Evolutionary conservation across 2,329 filamentous ascomycete genomes (phyloP).

Genomic region (Fusarium papillatum): DNA sequence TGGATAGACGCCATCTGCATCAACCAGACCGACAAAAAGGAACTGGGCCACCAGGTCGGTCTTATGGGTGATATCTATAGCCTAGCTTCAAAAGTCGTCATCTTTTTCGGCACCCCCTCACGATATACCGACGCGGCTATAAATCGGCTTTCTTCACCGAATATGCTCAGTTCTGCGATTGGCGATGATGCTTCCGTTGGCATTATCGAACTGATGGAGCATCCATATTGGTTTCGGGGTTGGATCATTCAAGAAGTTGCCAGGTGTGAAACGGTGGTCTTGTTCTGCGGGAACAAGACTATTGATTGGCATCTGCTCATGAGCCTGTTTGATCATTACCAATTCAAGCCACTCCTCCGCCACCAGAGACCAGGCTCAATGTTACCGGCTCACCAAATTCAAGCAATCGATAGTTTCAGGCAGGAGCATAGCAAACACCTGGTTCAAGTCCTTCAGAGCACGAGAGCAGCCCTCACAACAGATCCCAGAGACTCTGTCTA

Average conservation of each 20-base stretch:
- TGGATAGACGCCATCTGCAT: neutral
- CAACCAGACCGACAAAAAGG: neutral
- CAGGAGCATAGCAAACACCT: neutral
- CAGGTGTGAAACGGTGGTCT: neutral
- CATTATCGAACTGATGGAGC: neutral
- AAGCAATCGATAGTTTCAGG: neutral
- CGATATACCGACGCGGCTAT: neutral
- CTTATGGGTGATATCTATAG: neutral
- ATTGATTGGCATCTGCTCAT: neutral
- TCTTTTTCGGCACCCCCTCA: neutral
- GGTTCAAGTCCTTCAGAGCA: neutral
- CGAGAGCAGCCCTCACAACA: neutral
- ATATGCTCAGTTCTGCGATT: neutral
- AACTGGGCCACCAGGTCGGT: neutral
- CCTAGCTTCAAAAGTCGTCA: neutral
- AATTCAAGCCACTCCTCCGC: neutral
- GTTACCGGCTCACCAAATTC: neutral
- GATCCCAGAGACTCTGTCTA: neutral
- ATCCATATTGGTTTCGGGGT: neutral
- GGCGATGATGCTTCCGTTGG: neutral
- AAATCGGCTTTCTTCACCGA: neutral
- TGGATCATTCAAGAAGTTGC: neutral
- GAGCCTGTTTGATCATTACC: neutral
- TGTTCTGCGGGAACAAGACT: neutral
- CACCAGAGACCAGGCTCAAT: neutral